Evolutionary conservation across 192 early-diverging fungal species (phyloP), one percentile per base, ranked within the genome.

Genomic region (Podila epicladia): DNA sequence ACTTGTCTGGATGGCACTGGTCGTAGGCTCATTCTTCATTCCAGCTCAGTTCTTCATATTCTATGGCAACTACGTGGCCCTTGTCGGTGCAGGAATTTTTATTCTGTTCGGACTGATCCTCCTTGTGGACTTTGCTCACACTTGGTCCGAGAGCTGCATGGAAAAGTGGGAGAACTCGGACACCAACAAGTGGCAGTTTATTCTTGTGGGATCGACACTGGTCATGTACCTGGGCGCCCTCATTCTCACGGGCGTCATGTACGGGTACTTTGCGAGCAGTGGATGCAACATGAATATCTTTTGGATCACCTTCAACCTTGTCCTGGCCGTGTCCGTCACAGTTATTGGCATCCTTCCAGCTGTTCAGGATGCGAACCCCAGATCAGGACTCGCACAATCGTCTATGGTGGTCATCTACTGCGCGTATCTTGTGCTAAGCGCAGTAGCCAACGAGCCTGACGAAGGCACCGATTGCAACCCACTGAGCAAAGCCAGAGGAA

Each of bases 61-160:
- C 32, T 97, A 95, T 85, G 92, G 94, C 28, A 89, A 91, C 67
- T 94, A 93, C 58, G 83, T 98, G 61, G 93, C 95, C 12, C 87
- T 97, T 74, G 90, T 94, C n/a, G 96, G 95, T 1, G 95, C 96
- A 6, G 91, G 88, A 15, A 72, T 98, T n/a, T 99, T 99, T 69
- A 90, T 99, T 71, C 85, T 99, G n/a, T 91, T 99, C 72, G 97
- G 98, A 66, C 88, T 98, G 53, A 91, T 99, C 22, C 86, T 99
- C 32, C 83, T 99, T 35, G 95, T 99, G 41, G 98, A 99, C 74
- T 97, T 97, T 90, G 95, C 97, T 32, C 94, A 98, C 79, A 91
- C 91, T 19, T 88, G 95, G 91, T 92, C 92, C 8, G 98, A 99
- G 67, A 86, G 76, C 24, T 93, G 97, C 19, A 87, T 99, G 32